Evolutionary conservation across 2,329 filamentous ascomycete genomes (phyloP), one percentile per base, ranked within the genome.

Genomic region (Neonectria ditissima): DNA sequence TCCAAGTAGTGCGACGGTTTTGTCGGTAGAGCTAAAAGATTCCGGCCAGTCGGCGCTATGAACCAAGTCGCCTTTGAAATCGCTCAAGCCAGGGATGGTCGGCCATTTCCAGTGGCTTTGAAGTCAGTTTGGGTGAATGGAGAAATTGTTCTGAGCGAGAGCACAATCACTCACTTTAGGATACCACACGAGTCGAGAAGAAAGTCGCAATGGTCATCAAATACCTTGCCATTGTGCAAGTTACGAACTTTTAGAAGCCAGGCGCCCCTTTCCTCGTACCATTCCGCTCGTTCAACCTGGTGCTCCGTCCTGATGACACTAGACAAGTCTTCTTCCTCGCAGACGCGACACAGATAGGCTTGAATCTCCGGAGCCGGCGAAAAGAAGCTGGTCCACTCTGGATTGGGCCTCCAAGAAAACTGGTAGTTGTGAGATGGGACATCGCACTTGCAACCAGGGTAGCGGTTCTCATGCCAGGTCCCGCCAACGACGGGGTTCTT

Each of bases 51-150:
- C 51, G 8, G 64, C 56, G 26, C 61, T 64, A 20, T 66, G 64
- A 7, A 64, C n/a, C n/a, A 66, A 18, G 6, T 41, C 32, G 5
- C 64, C 64, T 9, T 45, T 60, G 37, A 66, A 66, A 8, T 51
- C 48, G 7, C 52, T 43, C 14, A 66, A 14, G 6, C 61, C 61
- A 8, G 45, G 52, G 14, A 66, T 64, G 4, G 20, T 24, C 2
- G 64, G 64, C 64, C 61, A 66, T 14, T 64, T 66, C 61, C 64
- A 64, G 24, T 63, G 37, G 28, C 60, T 65, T 10, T 5, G 9
- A 18, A 41, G 37, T 41, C 9, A 20, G n/a, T 41, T 11, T 20
- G 2, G 10, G n/a, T 45, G 2, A 54, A 13, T 7, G 3, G 3
- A 11, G 7, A 9, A 5, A 26, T 3, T 1, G 1, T 7, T 22